Evolutionary conservation across 1,284 basidiomycete genomes (phyloP), one percentile per base, ranked within the genome.

Genomic region (Cryptococcus sp.): DNA sequence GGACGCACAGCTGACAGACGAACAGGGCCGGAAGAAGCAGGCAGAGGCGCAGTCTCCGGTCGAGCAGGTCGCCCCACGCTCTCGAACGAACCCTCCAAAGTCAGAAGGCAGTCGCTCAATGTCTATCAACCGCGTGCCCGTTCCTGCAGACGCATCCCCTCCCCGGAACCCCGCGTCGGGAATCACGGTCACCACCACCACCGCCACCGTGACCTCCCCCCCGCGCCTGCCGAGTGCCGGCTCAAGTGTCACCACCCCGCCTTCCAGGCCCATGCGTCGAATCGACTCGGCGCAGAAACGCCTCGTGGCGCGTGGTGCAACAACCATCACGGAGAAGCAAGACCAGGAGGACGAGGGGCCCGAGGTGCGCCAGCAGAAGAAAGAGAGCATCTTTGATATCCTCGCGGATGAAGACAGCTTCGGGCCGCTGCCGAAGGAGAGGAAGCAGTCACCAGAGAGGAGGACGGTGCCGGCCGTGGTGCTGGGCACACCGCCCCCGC

Each of bases 381-480:
- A 67, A 50, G 65, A 72, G 52, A 67, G 60, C 44, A 43, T 72
- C 49, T 54, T 61, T 40, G 69, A 70, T 33, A 21, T 53, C 18
- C 36, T 53, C 12, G 28, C 50, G 15, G 50, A 28, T 21, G 43
- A 40, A 11, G 48, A 55, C 4, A 24, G 39, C n/a, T 16, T 43
- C 46, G 51, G 48, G 48, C 42, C 15, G 35, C 45, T 20, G 21
- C 33, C 8, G 36, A 38, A 7, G 18, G 33, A 36, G 36, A 23
- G 20, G 12, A 57, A 12, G 9, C 24, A 20, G 24, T 18, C 37
- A 21, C 23, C 38, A 33, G 53, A 11, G 6, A 59, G 57, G 42
- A 53, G 70, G 21, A 67, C 65, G 1, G 71, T 70, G 1, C 72
- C 71, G 0, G 72, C 72, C 13, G 66, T 75, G 13, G 66, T 75